Evolutionary conservation across 2,329 filamentous ascomycete genomes (phyloP), one percentile per base, ranked within the genome.

Genomic region (Ceratocystis cacaofunesta): DNA sequence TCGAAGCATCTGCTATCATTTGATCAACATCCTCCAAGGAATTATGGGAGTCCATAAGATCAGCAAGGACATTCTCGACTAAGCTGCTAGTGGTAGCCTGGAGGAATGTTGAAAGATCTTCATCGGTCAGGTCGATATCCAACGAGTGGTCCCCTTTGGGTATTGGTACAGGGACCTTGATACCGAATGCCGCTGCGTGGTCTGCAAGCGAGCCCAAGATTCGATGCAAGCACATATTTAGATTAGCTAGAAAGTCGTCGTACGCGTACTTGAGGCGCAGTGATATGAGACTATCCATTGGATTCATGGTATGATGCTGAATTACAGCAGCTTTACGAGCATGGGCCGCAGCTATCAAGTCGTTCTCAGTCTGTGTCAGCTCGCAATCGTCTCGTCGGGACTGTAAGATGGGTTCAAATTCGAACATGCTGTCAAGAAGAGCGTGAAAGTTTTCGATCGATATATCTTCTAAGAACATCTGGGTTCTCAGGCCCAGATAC

Each of bases 71-170:
- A 66, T 76, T 72, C 50, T 77, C 74, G 10, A 77, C 75, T 1
- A 78, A 71, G 12, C 74, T 75, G 0, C 75, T 76, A 5, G 76
- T 74, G 0, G 75, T 76, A 69, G 75, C 76, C 64, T 78, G 75
- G 61, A 78, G 75, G 66, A 78, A 75, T 0, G 76, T 76, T 15
- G 75, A 76, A 4, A 77, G 70, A 43, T 78, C 75, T 58, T 76
- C 68, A 64, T 78, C 75, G 3, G 76, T 63, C 10, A 66, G 25
- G 25, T 63, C 65, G 3, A 66, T n/a, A n/a, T 66, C 65, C 36
- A 66, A 17, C 1, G 65, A 52, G 28, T 66, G 74, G 17, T 69
- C 67, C 12, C 76, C 72, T 22, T 69, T 73, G 0, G 62, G 19
- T 57, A 60, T 70, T 10, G 68, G 70, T 3, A 72, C 65, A n/a